These are phyloP conservation scores for Saraca asoca DNA, from an alignment of 331 rosid species.

Conservation along the genomic window DNA sequence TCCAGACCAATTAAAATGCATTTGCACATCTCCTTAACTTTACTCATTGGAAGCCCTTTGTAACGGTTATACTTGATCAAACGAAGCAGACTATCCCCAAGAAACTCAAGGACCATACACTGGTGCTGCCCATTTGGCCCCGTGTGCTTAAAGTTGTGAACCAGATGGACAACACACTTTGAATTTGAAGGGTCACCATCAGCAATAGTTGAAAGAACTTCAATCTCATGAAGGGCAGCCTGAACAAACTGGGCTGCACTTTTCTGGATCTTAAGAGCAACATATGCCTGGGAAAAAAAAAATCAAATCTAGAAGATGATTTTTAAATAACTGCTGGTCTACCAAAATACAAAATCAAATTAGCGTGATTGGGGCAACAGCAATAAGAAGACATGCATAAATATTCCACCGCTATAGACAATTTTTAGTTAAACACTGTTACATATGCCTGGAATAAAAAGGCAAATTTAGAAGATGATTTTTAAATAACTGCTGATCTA, in stretches of 20 bases:
- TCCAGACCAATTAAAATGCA: slow-evolving; percentile 80
- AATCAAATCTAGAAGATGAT: slow-evolving; percentile 19
- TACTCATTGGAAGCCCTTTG: slow-evolving; percentile 68
- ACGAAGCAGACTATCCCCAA: slow-evolving; percentile 94
- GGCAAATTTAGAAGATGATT: slow-evolving; percentile 22
- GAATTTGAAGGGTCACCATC: slow-evolving; percentile 68
- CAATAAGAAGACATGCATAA: slow-evolving; percentile 6
- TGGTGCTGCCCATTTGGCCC: slow-evolving; percentile 98
- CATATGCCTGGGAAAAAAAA: slow-evolving; percentile 58
- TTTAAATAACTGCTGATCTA: background rate
- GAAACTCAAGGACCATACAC: slow-evolving; percentile 97
- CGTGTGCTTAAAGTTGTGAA: slow-evolving; percentile 87
- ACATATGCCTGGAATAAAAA: too few species aligned
- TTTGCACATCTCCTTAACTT: slow-evolving; percentile 88
- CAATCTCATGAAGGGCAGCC: slow-evolving; percentile 95
- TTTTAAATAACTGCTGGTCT: background rate
- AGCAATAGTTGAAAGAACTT: slow-evolving; percentile 70
- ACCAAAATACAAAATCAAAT: background rate
- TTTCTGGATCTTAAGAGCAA: slow-evolving; percentile 99
- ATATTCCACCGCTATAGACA: slow-evolving; percentile 3
- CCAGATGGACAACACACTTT: slow-evolving; percentile 73
- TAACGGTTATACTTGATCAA: slow-evolving; percentile 75
- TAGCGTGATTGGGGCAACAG: slow-evolving; percentile 4
- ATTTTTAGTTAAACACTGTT: slow-evolving; percentile 10
- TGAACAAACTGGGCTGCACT: slow-evolving; percentile 91